Evolutionary conservation across 2,329 filamentous ascomycete species (phyloP), one percentile per base, ranked within the genome.

Genomic region (Epichloe festucae): DNA sequence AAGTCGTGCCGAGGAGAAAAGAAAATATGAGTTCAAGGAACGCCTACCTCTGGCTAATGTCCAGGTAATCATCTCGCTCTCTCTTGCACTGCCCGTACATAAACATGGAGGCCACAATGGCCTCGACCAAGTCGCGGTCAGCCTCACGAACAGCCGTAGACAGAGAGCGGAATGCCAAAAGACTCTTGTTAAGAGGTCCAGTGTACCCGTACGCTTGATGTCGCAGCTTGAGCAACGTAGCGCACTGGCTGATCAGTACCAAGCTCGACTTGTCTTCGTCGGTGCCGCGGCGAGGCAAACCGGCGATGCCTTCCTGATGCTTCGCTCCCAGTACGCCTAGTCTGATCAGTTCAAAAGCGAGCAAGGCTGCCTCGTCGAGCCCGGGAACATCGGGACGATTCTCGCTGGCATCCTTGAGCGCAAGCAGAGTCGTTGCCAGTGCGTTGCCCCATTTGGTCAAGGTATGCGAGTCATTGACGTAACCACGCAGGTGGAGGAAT

Each of bases 201-300:
- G 91, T 96, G 68, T 96, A 98, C 34, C 93, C 93, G 59, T 91
- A 90, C 3, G 79, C 76, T 59, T 87, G 79, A 65, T 98, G 93
- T 35, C 83, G 81, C 55, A 97, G 75, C 62, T 86, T 88, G 49
- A 89, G 79, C 53, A 97, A 74, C 50, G 87, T 89, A 14, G 90
- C 87, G 55, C 90, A 85, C 40, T 93, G 85, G 58, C 89, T 93
- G 60, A 97, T 82, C 44, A 98, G 76, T 51, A 93, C 77, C 44
- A 89, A 82, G 61, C 84, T 85, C 35, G 78, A 75, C 64, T 87
- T 89, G 57, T 95, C 89, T 41, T 87, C 81, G 4, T 86, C 86
- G 64, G 65, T 69, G 43, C 75, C 75, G 58, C 75, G 77, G 53
- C 77, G 70, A 14, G 79, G 77, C 21, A 76, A 66, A 31, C 79